These are phyloP conservation scores for Eutrema japonicum DNA, from an alignment of 345 rosid species.

Conservation along the genomic window DNA sequence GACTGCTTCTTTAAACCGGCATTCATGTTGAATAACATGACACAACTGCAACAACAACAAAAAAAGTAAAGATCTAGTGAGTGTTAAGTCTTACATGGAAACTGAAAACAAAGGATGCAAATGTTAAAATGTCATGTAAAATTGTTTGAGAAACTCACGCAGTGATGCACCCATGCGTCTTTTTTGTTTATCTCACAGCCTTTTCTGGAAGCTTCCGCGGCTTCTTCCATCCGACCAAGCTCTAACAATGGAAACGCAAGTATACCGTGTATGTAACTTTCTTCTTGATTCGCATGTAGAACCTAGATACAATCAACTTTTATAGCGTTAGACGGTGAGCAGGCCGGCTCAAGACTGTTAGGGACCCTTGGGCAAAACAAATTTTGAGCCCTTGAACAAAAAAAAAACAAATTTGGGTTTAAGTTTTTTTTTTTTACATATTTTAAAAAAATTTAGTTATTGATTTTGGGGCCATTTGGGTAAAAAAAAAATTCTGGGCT, in stretches of 20 bases:
- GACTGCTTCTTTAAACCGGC: constrained; percentile 83
- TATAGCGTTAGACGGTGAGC: too few relatives aligned
- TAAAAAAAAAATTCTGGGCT: too few relatives aligned
- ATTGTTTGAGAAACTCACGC: constrained; percentile 55
- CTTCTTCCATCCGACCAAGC: constrained; percentile 80
- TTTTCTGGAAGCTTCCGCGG: constrained; percentile 75
- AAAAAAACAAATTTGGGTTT: too few relatives aligned
- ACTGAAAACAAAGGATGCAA: not conserved
- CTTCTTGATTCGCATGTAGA: constrained; percentile 65
- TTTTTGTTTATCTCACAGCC: constrained; percentile 70
- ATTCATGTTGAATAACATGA: constrained; percentile 83
- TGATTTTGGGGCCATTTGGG: too few relatives aligned
- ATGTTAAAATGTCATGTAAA: not conserved
- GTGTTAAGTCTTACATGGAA: not conserved
- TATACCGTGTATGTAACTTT: constrained; percentile 74
- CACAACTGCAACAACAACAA: constrained; percentile 59
- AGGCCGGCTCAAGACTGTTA: too few relatives aligned
- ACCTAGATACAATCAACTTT: constrained; percentile 49
- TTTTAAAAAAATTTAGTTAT: too few relatives aligned
- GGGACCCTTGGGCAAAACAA: too few relatives aligned
- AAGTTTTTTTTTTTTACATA: too few relatives aligned
- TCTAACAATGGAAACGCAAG: constrained; percentile 88
- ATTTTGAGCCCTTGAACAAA: too few relatives aligned
- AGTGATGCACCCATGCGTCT: constrained; percentile 88
- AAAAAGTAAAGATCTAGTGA: not conserved